A percentile compares a stretch with the other conserved stretches of the same genome.
Evolutionary conservation across 352 stramenopile species (phyloP).

Genomic region (Elongisporangium undulatum): DNA sequence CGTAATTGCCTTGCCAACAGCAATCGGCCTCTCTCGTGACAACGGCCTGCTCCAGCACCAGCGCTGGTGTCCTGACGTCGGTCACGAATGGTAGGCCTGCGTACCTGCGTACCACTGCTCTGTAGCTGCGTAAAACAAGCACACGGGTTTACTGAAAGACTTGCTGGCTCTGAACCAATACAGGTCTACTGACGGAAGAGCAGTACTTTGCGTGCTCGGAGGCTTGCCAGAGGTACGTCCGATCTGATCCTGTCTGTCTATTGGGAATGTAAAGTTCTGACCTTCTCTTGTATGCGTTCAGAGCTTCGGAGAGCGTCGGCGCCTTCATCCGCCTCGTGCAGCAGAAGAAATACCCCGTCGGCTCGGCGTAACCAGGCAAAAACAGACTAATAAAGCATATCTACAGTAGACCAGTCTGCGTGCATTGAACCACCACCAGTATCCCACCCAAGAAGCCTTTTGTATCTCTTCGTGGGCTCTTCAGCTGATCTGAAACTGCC

Average conservation of each 20-base stretch:
- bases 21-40: constrained; percentile 59
- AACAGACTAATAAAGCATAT: not conserved
- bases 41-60: constrained; percentile 56
- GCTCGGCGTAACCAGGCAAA: constrained; percentile 1
- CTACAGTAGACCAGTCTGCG: not conserved
- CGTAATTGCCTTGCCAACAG: constrained; percentile 13
- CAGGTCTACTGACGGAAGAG: constrained; percentile 67
- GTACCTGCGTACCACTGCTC: constrained; percentile 1
- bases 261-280: not conserved
- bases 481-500: no score
- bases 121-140: not conserved
- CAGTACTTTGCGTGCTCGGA: constrained; percentile 84
- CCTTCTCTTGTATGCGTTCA: constrained; percentile 9
- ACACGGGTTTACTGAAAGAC: constrained; percentile 2
- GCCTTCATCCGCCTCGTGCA: constrained; percentile 77
- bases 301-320: constrained; percentile 65
- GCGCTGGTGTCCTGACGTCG: constrained; percentile 70
- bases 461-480: no score
- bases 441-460: no score
- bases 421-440: not conserved
- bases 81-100: constrained; percentile 72
- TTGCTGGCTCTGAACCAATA: constrained; percentile 2
- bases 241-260: not conserved
- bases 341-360: constrained; percentile 59
- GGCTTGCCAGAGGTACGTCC: constrained; percentile 57